Evolutionary conservation across 768 basidiomycete species (phyloP).

Genomic region (Gymnopilus dilepis): DNA sequence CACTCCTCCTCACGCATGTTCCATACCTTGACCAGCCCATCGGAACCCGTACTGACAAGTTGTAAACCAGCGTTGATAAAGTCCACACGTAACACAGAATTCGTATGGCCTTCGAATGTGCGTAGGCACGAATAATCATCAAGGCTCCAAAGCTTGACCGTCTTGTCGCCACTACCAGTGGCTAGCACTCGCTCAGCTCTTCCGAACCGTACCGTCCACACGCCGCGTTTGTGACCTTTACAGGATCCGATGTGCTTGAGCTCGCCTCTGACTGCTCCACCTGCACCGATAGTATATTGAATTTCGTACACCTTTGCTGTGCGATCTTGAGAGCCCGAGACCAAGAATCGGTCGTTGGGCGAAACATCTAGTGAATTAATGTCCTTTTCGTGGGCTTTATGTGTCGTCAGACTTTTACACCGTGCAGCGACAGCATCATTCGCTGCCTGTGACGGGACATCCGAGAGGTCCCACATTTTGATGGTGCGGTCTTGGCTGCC

Average conservation of each 20-base stretch:
- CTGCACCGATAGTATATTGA: slow-evolving; percentile 50
- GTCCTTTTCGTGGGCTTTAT: slow-evolving; percentile 96
- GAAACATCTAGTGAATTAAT: slow-evolving; percentile 96
- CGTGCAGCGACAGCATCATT: slow-evolving; percentile 40
- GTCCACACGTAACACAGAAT: slow-evolving; percentile 93
- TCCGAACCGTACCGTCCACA: slow-evolving; percentile 94
- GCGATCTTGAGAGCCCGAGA: slow-evolving; percentile 95
- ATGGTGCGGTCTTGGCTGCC: slow-evolving; percentile 97
- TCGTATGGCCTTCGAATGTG: slow-evolving; percentile 98
- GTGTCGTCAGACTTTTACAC: slow-evolving; percentile 81
- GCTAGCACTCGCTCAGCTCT: slow-evolving; percentile 83
- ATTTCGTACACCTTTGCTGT: slow-evolving; percentile 91
- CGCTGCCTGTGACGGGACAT: slow-evolving; percentile 39
- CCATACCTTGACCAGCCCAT: slow-evolving; percentile 97
- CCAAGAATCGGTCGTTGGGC: slow-evolving; percentile 86
- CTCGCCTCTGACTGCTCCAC: slow-evolving; percentile 62
- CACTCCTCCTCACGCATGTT: slow-evolving; percentile 90
- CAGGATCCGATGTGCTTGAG: slow-evolving; percentile 83
- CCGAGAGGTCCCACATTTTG: slow-evolving; percentile 96
- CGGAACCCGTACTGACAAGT: slow-evolving; percentile 88
- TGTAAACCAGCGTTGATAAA: slow-evolving; percentile 86
- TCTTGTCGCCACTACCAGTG: slow-evolving; percentile 95
- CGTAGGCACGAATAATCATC: slow-evolving; percentile 93
- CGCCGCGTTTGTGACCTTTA: slow-evolving; percentile 95
- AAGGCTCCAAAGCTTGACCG: slow-evolving; percentile 91